A percentile compares a stretch with the other conserved stretches of the same genome.
These are phyloP conservation scores for Globisporangium yorkense DNA, from an alignment of 352 stramenopile genomes.

Conservation along the genomic window DNA sequence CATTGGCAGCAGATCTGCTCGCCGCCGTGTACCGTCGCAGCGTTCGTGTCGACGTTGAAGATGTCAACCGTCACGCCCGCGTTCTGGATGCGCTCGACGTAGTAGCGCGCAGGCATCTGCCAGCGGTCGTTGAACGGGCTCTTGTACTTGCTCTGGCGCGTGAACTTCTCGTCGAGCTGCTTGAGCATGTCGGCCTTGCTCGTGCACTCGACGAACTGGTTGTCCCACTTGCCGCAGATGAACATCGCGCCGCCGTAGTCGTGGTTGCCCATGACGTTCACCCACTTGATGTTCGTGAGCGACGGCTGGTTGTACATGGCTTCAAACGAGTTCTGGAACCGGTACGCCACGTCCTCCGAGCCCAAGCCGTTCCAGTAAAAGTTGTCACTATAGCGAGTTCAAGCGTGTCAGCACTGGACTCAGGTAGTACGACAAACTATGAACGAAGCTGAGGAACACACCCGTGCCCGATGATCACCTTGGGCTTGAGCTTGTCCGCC, in stretches of 20 bases:
- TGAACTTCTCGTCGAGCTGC: conserved; percentile 63
- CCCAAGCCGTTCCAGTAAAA: conserved; percentile 75
- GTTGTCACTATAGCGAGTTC: conserved; percentile 24
- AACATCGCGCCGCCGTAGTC: conserved; percentile 70
- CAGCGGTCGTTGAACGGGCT: conserved; percentile 64
- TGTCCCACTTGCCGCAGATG: conserved; percentile 67
- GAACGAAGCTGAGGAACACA: conserved; percentile 13
- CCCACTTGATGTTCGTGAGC: conserved; percentile 52
- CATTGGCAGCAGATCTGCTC: conserved; percentile 77
- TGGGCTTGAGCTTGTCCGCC: conserved; percentile 50
- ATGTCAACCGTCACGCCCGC: conserved; percentile 47
- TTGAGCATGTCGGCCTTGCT: conserved; percentile 54
- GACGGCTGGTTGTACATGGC: conserved; percentile 46
- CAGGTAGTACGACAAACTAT: not conserved
- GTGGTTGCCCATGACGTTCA: conserved; percentile 71
- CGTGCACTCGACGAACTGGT: conserved; percentile 51
- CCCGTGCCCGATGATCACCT: conserved; percentile 53
- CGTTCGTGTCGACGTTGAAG: conserved; percentile 68
- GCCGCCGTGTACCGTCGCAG: conserved; percentile 46
- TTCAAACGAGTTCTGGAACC: conserved; percentile 64
- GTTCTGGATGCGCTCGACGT: conserved; percentile 40
- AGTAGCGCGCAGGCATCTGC: conserved; percentile 63
- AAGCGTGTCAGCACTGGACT: not conserved
- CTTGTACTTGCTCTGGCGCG: conserved; percentile 45
- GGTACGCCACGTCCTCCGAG: conserved; percentile 56